Evolutionary conservation across 2,329 filamentous ascomycete species (phyloP), one percentile per base, ranked within the genome.

Genomic region (Phialophora verrucosa): DNA sequence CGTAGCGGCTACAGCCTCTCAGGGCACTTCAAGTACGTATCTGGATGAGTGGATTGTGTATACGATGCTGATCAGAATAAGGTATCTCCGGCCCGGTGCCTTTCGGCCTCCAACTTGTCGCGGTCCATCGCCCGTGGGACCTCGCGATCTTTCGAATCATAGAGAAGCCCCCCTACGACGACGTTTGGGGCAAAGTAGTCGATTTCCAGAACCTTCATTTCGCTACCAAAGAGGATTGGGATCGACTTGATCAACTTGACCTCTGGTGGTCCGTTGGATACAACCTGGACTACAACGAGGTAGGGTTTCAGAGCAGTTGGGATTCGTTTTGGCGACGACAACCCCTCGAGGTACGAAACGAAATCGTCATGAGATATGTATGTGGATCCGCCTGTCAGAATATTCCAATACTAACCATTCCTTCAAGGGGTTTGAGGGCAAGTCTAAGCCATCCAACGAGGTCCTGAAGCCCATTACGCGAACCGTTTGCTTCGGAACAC

Each of bases 261-360:
- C 17, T n/a, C 20, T 49, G 44, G 44, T 49, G 44, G 44, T 49
- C 44, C 17, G 44, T 49, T 10, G 44, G 44, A 49, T 49, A 49
- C 44, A 49, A 49, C 12, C 17, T n/a, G 17, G 2, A n/a, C 5
- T 23, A 49, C 20, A 11, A 49, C 44, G 44, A 49, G 17, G 44
- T 5, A n/a, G 17, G 2, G 44, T 20, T 49, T 3, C 17, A n/a
- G 17, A 7, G 17, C 10, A 2, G 17, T 11, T 49, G 44, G 44
- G 20, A n/a, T 23, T 7, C 8, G 17, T 49, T 49, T 11, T 49
- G 20, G 17, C 1, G 6, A 14, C 17, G 44, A 49, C 44, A 49
- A 23, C 7, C 17, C 17, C 44, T 11, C 10, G 17, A n/a, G 20
- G 20, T 23, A 49, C 44, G 12, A n/a, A 49, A 49, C 44, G 20